Base-by-base conservation (phyloP, 441 rosid genomes). In the Mallotus japonicus region DNA sequence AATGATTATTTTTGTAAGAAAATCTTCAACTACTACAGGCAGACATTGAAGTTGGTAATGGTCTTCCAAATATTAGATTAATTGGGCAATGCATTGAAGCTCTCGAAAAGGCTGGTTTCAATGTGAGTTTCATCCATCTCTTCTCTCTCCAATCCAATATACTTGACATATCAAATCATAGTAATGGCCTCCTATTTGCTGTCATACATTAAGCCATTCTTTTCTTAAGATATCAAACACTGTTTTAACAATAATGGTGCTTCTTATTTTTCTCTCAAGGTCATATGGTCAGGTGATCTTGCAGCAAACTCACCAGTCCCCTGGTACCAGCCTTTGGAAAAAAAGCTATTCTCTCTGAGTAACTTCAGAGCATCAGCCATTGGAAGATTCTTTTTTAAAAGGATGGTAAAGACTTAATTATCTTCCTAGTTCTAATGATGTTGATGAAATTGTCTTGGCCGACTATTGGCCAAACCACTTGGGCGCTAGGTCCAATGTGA, bases 261-360 rank as follows among this genome's bases (percentile, higher is more conserved):
- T 54, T 15, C 50, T 73, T 7, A 3, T 72, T 19, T 69, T 6
- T 46, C 56, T 60, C 46, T 78, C 73, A 75, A 95, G 99, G 85
- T 95, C 15, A 73, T 91, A 24, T 90, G 98, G 96, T 93, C 93
- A 71, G 84, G 85, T 71, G 97, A 95, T 83, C 80, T 89, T 46
- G 92, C 95, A 11, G 74, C 60, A 24, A 93, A 82, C 67, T 88
- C 98, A 16, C 88, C 93, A 32, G 75, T 93, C 75, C 93, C 97
- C 54, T 95, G 99, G 98, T 91, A 92, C 87, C 71, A 85, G 77
- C 98, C 97, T 74, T 70, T 95, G 76, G 98, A 95, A 75, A 89
- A 83, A 78, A 85, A 32, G 13, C 95, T 85, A 66, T 85, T 91
- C 71, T 93, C 98, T 17, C 77, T 93, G 47, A 86, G 86, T 76